Base-by-base conservation (phyloP, 2,329 filamentous ascomycete species). In the Clarireedia homoeocarpa region DNA sequence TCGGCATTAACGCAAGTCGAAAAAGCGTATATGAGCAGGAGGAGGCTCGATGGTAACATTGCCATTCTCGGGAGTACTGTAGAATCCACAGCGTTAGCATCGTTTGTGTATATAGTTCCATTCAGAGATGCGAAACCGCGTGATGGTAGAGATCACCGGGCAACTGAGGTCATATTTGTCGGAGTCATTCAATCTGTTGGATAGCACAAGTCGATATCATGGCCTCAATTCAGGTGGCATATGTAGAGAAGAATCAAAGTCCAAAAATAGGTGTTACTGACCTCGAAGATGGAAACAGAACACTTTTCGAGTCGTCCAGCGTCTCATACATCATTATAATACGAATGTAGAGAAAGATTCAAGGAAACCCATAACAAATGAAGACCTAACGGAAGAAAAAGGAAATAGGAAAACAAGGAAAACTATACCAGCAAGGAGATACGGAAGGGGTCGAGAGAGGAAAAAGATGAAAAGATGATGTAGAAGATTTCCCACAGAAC, bases 271-370 rank as follows among this genome's bases (percentile, higher is more conserved):
- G 42, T 40, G 30, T 17, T 38, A 66, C 66, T 66, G 53, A 69
- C 67, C 66, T 67, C 58, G 53, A 55, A 61, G 40, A 52, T 54
- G 62, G 57, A 60, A 60, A 65, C 57, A 61, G 34, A 44, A 67
- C 26, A 58, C 36, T 58, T 50, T 59, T 45, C 60, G 66, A 64
- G 65, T 61, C 66, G 66, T 53, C 66, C 66, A 66, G 66, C 66
- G 67, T 67, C 67, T 62, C 64, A 63, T 60, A 63, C 66, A 69
- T 69, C 61, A 65, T 68, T 67, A 67, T 55, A 60, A 62, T 34
- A 55, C 56, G 61, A 63, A 49, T 45, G 58, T 50, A 62, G 45
- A 56, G 56, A 58, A 57, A 63, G 52, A 23, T 54, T 42, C 24
- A 51, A 42, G 54, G 23, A 59, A 59, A 30, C 44, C 40, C 59